A percentile compares a stretch with the other conserved stretches of the same genome.
phyloP scores from a whole-genome alignment of 2,329 filamentous ascomycete genomes.

The Venturia carpophila region DNA sequence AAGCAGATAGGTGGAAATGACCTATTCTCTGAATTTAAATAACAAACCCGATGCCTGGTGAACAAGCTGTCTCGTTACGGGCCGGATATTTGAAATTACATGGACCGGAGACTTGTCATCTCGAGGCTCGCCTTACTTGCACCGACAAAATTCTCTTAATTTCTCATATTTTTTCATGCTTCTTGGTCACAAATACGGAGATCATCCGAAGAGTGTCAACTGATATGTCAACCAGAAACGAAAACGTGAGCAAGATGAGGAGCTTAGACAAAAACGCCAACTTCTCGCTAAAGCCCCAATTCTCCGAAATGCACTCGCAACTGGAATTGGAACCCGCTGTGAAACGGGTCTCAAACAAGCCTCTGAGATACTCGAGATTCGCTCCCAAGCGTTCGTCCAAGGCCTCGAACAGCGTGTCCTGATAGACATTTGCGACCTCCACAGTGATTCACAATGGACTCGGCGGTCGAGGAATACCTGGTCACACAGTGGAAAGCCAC shows the following conservation, averaged over 20 bases:
- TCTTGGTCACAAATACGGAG: no score
- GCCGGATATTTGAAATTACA: no score
- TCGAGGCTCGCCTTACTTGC: no score
- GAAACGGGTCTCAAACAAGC: not conserved
- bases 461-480: no score
- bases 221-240: not conserved
- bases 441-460: not conserved
- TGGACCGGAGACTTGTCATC: no score
- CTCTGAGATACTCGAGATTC: not conserved
- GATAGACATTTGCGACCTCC: not conserved
- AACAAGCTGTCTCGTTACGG: no score
- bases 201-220: no score
- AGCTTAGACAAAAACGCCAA: not conserved
- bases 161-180: no score
- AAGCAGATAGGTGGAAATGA: no score
- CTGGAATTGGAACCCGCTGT: not conserved
- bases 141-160: no score
- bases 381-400: slow-evolving; percentile 9
- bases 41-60: no score
- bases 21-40: no score
- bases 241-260: not conserved
- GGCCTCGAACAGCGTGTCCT: not conserved
- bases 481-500: not conserved
- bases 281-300: not conserved
- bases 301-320: not conserved